These are phyloP conservation scores for Solanum virginianum DNA, from an alignment of 257 asterid genomes.

Conservation along the genomic window DNA sequence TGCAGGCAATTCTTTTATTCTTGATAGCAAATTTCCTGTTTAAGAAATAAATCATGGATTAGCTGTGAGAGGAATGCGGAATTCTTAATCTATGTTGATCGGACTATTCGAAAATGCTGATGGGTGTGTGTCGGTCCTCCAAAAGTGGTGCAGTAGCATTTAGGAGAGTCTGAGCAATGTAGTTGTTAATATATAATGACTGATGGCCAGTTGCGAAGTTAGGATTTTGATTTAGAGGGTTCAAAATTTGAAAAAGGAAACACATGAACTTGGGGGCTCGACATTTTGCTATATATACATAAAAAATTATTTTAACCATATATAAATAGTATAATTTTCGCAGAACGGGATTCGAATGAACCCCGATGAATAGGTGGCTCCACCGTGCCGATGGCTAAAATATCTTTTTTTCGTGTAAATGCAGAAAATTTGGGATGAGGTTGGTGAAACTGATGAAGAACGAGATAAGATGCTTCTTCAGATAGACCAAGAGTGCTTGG, in stretches of 20 bases:
- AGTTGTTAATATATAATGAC: background rate
- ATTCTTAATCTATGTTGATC: background rate
- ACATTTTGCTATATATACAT: too few species aligned
- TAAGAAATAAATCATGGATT: background rate
- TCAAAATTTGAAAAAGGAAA: too few species aligned
- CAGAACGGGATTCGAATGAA: too few species aligned
- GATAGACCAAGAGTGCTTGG: constrained; percentile 81
- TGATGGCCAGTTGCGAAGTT: background rate
- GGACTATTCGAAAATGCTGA: background rate
- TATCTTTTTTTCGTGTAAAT: background rate
- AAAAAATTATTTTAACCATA: too few species aligned
- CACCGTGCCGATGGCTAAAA: background rate
- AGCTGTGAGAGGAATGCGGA: background rate
- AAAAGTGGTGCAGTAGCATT: background rate
- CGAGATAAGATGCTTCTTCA: constrained; percentile 72
- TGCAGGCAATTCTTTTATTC: constrained; percentile 37
- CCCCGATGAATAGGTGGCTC: too few species aligned
- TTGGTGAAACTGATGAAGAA: constrained; percentile 77
- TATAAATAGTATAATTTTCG: too few species aligned
- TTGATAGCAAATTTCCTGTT: background rate
- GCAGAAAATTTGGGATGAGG: constrained; percentile 95
- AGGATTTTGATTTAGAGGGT: too few species aligned
- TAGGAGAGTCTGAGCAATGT: background rate
- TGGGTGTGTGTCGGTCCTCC: too few species aligned
- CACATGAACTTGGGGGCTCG: too few species aligned